Conservation (phyloP, 148 eudicot species). For the Persicaria maculosa region DNA sequence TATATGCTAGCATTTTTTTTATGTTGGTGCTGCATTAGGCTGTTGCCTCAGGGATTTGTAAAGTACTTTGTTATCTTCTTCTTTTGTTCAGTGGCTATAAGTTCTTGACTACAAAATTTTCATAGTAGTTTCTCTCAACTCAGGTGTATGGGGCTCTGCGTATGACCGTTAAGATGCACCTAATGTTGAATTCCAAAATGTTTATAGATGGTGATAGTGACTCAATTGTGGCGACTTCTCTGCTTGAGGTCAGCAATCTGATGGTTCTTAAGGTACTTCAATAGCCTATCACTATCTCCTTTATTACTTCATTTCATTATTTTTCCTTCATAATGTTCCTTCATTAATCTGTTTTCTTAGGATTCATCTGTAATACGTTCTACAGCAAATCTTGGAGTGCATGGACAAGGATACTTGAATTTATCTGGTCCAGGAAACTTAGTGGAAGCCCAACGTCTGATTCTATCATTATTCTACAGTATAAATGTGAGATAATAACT, state of each 20-base stretch:
- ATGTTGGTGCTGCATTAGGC: background rate
- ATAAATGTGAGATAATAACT: constrained; percentile 51
- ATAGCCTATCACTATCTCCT: constrained; percentile 5
- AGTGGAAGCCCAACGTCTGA: constrained; percentile 90
- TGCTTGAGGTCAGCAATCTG: constrained; percentile 93
- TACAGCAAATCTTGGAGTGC: constrained; percentile 85
- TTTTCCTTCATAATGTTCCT: constrained; percentile 6
- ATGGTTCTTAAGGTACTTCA: constrained; percentile 73
- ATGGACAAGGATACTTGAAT: constrained; percentile 91
- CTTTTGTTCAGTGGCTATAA: background rate
- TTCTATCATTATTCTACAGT: constrained; percentile 76
- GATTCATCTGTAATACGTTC: constrained; percentile 82
- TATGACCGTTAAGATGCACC: constrained; percentile 90
- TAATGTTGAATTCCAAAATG: constrained; percentile 87
- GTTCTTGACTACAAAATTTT: background rate
- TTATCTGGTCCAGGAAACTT: constrained; percentile 89
- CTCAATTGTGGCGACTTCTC: constrained; percentile 69
- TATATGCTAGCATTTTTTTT: background rate
- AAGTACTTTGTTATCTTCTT: background rate
- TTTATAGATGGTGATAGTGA: constrained; percentile 71
- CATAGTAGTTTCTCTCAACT: constrained; percentile 11
- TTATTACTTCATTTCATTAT: constrained; percentile 5
- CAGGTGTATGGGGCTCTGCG: constrained; percentile 93
- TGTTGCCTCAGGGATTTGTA: background rate
- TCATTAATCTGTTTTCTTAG: constrained; percentile 21